Evolutionary conservation across 768 basidiomycete species (phyloP), one percentile per base, ranked within the genome.

Genomic region (Hortiboletus campestris): DNA sequence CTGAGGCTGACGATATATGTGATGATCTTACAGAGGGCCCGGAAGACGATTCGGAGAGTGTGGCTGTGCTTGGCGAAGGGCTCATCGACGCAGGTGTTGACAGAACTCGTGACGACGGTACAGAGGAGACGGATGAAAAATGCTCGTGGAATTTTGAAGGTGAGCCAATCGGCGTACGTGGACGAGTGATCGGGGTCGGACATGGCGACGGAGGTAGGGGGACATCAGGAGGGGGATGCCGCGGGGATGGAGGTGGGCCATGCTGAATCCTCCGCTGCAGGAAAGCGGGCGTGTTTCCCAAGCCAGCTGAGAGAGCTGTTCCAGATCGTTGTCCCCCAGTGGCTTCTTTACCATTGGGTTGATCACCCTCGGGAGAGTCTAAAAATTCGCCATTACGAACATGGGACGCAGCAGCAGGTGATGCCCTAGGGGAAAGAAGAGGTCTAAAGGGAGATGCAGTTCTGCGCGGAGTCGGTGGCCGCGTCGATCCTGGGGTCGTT

Each of bases 91-190:
- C 19, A 0, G 58, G 49, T 9, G 55, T 49, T 7, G 62, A 51
- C 31, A 59, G 38, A 34, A 44, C 35, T 11, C 55, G 56, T 20
- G 67, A 62, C 17, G 49, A 20, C 1, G 68, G 59, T 29, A 63
- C 48, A 2, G 63, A 69, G 4, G 69, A 69, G 6, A 69, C 55
- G 1, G 70, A 71, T 19, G 69, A 67, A 42, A 71, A 55, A 38
- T 73, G 71, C 20, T 71, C 71, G 39, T 71, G 70, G 61, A 72
- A 71, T 46, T 72, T 71, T 6, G 70, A 71, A 32, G 56, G 45
- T 6, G 56, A 19, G 19, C 31, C 46, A 3, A 62, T 28, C 2
- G 63, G 61, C 6, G 63, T 63, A 9, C 58, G 58, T 32, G 57
- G 44, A 4, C 42, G 55, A 7, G 44, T 28, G 42, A 32, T 50